Evolutionary conservation across 768 basidiomycete genomes (phyloP).

Genomic region (Chalciporus pseudorubinellus): DNA sequence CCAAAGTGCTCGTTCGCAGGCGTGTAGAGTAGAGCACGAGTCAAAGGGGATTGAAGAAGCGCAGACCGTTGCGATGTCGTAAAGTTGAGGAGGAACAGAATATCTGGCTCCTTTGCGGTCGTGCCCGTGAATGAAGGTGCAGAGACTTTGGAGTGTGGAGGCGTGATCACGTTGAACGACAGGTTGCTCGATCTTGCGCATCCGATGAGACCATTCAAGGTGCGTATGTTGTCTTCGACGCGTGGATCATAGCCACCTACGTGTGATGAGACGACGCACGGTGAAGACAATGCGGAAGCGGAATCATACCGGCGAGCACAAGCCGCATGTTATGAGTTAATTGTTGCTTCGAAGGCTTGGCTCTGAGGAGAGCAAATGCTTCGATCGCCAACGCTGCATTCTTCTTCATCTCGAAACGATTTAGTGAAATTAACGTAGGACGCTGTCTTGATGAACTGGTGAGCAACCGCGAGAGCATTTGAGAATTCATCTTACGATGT

Average conservation of each 20-base stretch:
- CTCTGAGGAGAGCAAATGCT: constrained; percentile 63
- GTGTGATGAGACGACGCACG: not conserved
- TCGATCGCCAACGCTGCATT: constrained; percentile 79
- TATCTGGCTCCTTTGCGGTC: constrained; percentile 44
- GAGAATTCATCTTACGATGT: constrained; percentile 46
- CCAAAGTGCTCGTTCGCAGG: constrained; percentile 97
- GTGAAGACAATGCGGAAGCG: not conserved
- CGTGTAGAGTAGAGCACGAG: constrained; percentile 84
- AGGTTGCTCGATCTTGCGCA: constrained; percentile 54
- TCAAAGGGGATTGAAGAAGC: constrained; percentile 64
- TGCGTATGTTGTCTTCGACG: constrained; percentile 78
- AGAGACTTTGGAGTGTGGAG: constrained; percentile 37
- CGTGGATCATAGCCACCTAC: constrained; percentile 90
- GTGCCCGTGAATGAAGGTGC: constrained; percentile 44
- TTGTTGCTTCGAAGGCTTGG: constrained; percentile 17
- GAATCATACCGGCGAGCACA: constrained; percentile 66
- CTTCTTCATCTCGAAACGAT: constrained; percentile 96
- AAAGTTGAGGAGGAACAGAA: constrained; percentile 92
- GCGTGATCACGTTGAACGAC: constrained; percentile 55
- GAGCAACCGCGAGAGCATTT: not conserved
- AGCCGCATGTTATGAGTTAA: constrained; percentile 51
- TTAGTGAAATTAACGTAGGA: constrained; percentile 82
- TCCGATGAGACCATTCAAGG: constrained; percentile 59
- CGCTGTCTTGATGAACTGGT: constrained; percentile 41
- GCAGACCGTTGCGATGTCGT: constrained; percentile 79